These are phyloP conservation scores for Penicillium pancosmium DNA, from an alignment of 495 filamentous ascomycete genomes.

Conservation along the genomic window DNA sequence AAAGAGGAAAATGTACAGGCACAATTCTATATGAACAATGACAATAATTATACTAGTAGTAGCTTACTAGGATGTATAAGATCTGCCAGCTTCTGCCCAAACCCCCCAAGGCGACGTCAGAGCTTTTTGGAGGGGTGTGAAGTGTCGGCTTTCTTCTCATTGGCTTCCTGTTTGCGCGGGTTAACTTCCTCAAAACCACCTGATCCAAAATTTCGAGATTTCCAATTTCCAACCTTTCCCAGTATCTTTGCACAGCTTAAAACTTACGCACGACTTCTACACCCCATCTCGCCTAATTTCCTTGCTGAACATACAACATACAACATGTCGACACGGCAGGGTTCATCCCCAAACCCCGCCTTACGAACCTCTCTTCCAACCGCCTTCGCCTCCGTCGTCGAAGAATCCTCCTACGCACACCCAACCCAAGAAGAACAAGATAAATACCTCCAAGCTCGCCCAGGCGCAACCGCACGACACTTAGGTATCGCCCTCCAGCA, in stretches of 20 bases:
- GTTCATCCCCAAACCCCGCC: slow-evolving; percentile 47
- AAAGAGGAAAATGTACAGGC: background rate
- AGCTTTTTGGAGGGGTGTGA: background rate
- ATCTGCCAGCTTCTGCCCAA: slow-evolving; percentile 12
- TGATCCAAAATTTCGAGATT: background rate
- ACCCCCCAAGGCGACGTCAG: slow-evolving; percentile 15
- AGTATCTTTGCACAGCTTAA: background rate
- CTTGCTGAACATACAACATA: background rate
- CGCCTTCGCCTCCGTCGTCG: slow-evolving; percentile 38
- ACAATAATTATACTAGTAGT: too few relatives aligned
- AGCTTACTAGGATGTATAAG: background rate
- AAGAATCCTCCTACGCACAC: slow-evolving; percentile 29
- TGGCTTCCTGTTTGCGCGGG: slow-evolving; percentile 12
- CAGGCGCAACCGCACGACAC: slow-evolving; percentile 54
- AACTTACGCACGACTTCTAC: background rate
- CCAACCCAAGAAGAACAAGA: slow-evolving; percentile 40
- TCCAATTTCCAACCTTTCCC: background rate
- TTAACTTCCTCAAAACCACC: background rate
- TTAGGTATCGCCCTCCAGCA: slow-evolving; percentile 73
- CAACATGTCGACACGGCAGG: slow-evolving; percentile 22
- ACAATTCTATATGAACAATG: background rate
- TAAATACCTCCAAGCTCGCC: slow-evolving; percentile 33
- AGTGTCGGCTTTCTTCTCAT: slow-evolving; percentile 16
- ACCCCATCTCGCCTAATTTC: background rate
- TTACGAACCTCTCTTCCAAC: slow-evolving; percentile 57